Percentiles rank a stretch among this genome's conserved stretches.
Evolutionary conservation across 179 eudicot species (phyloP).

Genomic region (Silene coronaria): DNA sequence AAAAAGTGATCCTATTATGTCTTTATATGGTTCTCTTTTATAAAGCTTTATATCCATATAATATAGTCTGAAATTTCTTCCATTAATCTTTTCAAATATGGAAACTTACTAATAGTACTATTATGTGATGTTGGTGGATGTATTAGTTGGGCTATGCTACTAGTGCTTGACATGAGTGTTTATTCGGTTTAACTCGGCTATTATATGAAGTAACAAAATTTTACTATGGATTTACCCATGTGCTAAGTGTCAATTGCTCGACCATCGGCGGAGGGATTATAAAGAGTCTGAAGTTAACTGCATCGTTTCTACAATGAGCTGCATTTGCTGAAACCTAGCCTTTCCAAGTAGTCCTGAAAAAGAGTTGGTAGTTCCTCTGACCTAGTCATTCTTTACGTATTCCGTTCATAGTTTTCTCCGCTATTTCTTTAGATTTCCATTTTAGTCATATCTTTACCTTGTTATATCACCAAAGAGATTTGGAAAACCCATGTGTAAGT

Average conservation of each 20-base stretch:
- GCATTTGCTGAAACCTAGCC: neutral
- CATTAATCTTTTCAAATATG: constrained; percentile 3
- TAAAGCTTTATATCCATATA: constrained; percentile 14
- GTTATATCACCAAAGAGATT: too few species aligned
- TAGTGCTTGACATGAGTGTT: neutral
- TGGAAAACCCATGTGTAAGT: too few species aligned
- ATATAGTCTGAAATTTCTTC: constrained; percentile 8
- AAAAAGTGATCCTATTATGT: neutral
- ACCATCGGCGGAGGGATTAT: neutral
- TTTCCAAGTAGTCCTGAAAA: neutral
- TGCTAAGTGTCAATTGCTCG: neutral
- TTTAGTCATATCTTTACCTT: too few species aligned
- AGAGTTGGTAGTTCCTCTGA: neutral
- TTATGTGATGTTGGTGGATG: constrained; percentile 15
- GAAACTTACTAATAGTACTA: constrained; percentile 19
- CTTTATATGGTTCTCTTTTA: constrained; percentile 11
- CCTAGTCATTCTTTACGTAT: too few species aligned
- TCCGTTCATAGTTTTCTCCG: too few species aligned
- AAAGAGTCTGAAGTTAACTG: neutral
- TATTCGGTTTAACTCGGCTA: neutral
- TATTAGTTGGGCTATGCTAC: neutral
- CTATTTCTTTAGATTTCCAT: too few species aligned
- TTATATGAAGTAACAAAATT: neutral
- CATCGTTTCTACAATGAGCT: neutral
- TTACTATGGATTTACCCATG: neutral